These are phyloP conservation scores for Lactarius sanguifluus DNA, from an alignment of 768 basidiomycete genomes.

Conservation along the genomic window DNA sequence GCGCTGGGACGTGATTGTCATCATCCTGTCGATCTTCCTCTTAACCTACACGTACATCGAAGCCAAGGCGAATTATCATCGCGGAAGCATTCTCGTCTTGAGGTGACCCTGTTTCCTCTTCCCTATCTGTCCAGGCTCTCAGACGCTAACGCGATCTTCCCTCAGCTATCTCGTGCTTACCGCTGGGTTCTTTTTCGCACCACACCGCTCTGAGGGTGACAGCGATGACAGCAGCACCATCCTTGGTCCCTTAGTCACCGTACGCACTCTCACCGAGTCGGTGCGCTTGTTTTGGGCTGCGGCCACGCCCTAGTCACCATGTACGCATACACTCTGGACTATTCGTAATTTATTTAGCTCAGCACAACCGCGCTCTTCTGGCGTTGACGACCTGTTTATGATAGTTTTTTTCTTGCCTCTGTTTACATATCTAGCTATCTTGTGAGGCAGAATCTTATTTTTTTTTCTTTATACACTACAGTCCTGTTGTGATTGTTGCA, in stretches of 20 bases:
- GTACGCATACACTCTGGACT: not conserved
- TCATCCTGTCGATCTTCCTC: constrained; percentile 94
- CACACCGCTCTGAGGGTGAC: constrained; percentile 37
- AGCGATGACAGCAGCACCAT: constrained; percentile 10
- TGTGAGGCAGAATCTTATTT: not conserved
- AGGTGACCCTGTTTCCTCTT: constrained; percentile 50
- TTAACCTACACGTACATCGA: constrained; percentile 99
- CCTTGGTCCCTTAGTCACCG: constrained; percentile 12
- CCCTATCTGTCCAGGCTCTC: too few species aligned
- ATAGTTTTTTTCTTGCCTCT: not conserved
- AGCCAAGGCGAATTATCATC: constrained; percentile 97
- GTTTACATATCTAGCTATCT: constrained; percentile 2
- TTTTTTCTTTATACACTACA: not conserved
- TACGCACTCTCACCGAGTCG: constrained; percentile 24
- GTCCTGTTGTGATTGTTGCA: constrained; percentile 2
- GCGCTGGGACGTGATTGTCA: constrained; percentile 94
- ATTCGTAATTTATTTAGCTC: constrained; percentile 20
- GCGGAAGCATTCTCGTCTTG: constrained; percentile 92
- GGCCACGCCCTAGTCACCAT: not conserved
- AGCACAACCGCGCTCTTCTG: constrained; percentile 4
- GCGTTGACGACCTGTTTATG: constrained; percentile 17
- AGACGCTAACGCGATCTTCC: not conserved
- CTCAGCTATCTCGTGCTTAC: constrained; percentile 85
- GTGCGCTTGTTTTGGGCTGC: constrained; percentile 21
- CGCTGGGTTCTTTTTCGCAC: constrained; percentile 92